phyloP scores from a whole-genome alignment of 192 early-diverging fungal species.

The Umbelopsis sp. region DNA sequence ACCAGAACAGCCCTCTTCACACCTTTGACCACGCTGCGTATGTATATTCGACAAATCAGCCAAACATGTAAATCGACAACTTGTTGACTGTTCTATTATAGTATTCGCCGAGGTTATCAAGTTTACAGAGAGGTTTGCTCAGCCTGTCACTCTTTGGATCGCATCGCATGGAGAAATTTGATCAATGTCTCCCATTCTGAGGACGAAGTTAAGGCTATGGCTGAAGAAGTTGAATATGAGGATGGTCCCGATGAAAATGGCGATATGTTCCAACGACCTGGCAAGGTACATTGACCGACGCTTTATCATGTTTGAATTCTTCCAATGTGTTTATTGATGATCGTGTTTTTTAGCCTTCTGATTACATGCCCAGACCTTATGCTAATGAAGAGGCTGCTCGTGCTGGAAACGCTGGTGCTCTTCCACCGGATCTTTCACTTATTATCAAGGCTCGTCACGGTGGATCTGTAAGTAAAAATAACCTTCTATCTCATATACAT shows the following conservation, averaged over 20 bases:
- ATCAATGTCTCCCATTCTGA: constrained; percentile 91
- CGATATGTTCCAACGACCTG: constrained; percentile 90
- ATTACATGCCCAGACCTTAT: constrained; percentile 90
- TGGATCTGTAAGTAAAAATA: constrained; percentile 64
- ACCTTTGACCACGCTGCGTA: constrained; percentile 95
- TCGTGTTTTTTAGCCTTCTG: constrained; percentile 62
- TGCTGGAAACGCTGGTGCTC: constrained; percentile 93
- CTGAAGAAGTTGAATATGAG: constrained; percentile 86
- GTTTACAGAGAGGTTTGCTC: constrained; percentile 99
- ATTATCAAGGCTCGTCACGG: constrained; percentile 95
- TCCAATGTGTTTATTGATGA: background rate
- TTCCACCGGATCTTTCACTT: constrained; percentile 94
- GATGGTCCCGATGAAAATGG: constrained; percentile 95
- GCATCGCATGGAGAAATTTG: constrained; percentile 93
- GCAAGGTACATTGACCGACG: constrained; percentile 57
- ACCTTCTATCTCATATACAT: background rate
- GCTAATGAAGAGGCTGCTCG: constrained; percentile 96
- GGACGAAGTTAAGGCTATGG: constrained; percentile 90
- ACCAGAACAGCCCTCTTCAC: constrained; percentile 77
- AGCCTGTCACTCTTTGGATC: constrained; percentile 95
- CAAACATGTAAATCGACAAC: background rate
- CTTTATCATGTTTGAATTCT: too few relatives aligned
- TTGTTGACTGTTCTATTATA: constrained; percentile 32
- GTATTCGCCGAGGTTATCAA: constrained; percentile 97
- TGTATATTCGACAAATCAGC: background rate